These are phyloP conservation scores for Picochlorum sp. DNA, from an alignment of 139 green algal genomes.

Conservation along the genomic window DNA sequence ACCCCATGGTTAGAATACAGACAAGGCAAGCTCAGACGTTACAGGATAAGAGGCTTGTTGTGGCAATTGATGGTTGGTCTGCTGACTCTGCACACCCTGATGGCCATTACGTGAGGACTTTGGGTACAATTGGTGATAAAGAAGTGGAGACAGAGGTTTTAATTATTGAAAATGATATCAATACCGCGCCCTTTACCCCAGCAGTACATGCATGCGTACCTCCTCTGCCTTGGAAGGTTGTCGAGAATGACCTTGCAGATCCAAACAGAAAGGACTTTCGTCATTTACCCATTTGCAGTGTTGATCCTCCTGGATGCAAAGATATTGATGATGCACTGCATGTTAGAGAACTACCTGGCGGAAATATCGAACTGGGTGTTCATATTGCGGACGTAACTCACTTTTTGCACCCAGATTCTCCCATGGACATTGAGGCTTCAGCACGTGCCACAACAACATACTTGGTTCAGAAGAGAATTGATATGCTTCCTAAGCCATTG, in stretches of 20 bases:
- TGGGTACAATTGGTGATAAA: slow-evolving; percentile 70
- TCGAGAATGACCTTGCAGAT: slow-evolving; percentile 38
- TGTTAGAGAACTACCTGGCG: slow-evolving; percentile 33
- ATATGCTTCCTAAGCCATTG: slow-evolving; percentile 89
- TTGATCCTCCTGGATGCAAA: slow-evolving; percentile 83
- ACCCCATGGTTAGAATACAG: slow-evolving; percentile 75
- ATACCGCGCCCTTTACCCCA: slow-evolving; percentile 71
- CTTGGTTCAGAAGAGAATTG: slow-evolving; percentile 78
- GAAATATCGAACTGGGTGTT: slow-evolving; percentile 54
- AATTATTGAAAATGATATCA: slow-evolving; percentile 85
- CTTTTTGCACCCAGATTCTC: slow-evolving; percentile 61
- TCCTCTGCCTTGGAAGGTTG: slow-evolving; percentile 76
- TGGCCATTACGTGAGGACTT: slow-evolving; percentile 74
- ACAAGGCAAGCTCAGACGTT: slow-evolving; percentile 72
- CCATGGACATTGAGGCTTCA: slow-evolving; percentile 75
- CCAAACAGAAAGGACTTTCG: slow-evolving; percentile 53
- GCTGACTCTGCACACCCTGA: slow-evolving; percentile 53
- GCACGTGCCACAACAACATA: slow-evolving; percentile 64
- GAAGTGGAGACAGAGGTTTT: slow-evolving; percentile 78
- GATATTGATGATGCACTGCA: slow-evolving; percentile 91
- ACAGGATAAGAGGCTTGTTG: slow-evolving; percentile 76
- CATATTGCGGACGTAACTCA: slow-evolving; percentile 93
- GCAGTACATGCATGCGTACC: slow-evolving; percentile 92
- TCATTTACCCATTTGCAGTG: slow-evolving; percentile 54
- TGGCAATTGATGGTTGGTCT: slow-evolving; percentile 72